Evolutionary conservation across 306 rosid genomes (phyloP), one percentile per base, ranked within the genome.

Genomic region (Prosopis cineraria): DNA sequence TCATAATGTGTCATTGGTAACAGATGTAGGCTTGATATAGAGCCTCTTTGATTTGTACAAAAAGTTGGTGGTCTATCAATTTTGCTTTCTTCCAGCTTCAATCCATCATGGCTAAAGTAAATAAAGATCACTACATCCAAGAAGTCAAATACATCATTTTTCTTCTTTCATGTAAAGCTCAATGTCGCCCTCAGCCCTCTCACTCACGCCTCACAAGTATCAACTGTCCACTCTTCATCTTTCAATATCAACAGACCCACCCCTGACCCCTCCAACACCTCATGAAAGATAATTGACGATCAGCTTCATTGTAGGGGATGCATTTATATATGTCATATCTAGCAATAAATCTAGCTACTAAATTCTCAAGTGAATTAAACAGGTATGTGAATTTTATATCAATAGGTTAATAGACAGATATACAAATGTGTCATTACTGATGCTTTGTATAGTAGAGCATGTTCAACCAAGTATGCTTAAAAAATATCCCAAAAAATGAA

Each of bases 121-220:
- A n/a, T n/a, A n/a, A n/a, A n/a, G n/a, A n/a, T n/a, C n/a, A n/a
- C n/a, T n/a, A n/a, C n/a, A n/a, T n/a, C n/a, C n/a, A n/a, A n/a
- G n/a, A n/a, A n/a, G n/a, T n/a, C n/a, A n/a, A n/a, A n/a, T n/a
- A n/a, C n/a, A n/a, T n/a, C n/a, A n/a, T n/a, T n/a, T n/a, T n/a
- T n/a, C n/a, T n/a, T n/a, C n/a, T n/a, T n/a, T n/a, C n/a, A 25
- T 39, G 71, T 37, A 31, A 66, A 41, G 53, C 72, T 40, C 72
- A 68, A 40, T 9, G 36, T 25, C 17, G 7, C 55, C 72, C 12
- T 20, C 65, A 11, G 36, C 27, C 48, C 19, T n/a, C n/a, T 17
- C 22, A 1, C 40, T 60, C 31, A 10, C 62, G 8, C 27, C 13
- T 9, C 62, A 53, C 30, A 20, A 9, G 3, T 52, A 47, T 47